Conservation (phyloP, 306 rosid species). For the Prunus davidiana region DNA sequence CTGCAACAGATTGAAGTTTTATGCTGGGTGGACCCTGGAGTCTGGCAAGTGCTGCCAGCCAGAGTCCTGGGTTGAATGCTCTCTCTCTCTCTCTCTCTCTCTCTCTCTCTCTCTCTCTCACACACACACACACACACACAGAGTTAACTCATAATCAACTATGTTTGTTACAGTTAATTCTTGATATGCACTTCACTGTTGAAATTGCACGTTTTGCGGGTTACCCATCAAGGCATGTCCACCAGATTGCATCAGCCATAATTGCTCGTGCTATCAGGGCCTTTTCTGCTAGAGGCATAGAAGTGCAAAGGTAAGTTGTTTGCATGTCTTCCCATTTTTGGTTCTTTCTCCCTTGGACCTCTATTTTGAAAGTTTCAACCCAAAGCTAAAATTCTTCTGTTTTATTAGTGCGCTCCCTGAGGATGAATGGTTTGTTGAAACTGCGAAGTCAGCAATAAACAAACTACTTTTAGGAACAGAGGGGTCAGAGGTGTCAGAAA, state of each 20-base stretch:
- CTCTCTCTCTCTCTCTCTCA: no score
- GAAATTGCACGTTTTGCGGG: slow-evolving; percentile 94
- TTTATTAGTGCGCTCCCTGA: slow-evolving; percentile 72
- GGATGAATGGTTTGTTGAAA: slow-evolving; percentile 96
- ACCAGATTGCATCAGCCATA: slow-evolving; percentile 88
- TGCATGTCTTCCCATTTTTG: neutral
- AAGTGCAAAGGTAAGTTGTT: slow-evolving; percentile 68
- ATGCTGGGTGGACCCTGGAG: neutral
- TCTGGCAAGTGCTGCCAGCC: neutral
- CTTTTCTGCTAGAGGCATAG: slow-evolving; percentile 80
- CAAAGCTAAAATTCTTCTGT: slow-evolving; percentile 24
- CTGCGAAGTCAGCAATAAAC: slow-evolving; percentile 82
- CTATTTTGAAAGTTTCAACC: neutral
- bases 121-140: neutral
- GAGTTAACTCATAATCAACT: slow-evolving; percentile 4
- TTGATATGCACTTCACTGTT: slow-evolving; percentile 98
- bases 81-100: neutral
- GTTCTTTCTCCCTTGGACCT: neutral
- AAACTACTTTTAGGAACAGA: slow-evolving; percentile 67
- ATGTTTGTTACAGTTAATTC: slow-evolving; percentile 65
- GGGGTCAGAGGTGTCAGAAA: slow-evolving; percentile 73
- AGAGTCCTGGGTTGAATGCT: neutral
- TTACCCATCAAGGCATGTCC: slow-evolving; percentile 81
- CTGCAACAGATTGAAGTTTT: no score
- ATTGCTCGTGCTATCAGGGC: slow-evolving; percentile 88